Percentiles rank a stretch among this genome's conserved stretches.
These are phyloP conservation scores for Pseudozyma thailandica DNA, from an alignment of 1,284 basidiomycete species.

Conservation along the genomic window DNA sequence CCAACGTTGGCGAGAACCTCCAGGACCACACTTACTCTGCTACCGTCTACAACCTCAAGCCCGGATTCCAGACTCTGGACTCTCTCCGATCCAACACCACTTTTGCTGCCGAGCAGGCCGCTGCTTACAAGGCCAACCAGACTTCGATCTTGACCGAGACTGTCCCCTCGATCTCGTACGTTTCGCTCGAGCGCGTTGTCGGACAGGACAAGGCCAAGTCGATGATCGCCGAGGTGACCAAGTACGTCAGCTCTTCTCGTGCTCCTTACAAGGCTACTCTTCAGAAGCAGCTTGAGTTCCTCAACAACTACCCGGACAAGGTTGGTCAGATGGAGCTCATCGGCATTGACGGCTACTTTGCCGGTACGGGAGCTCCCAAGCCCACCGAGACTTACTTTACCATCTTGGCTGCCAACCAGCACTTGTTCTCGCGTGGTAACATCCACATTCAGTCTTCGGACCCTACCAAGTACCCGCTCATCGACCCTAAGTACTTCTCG, in stretches of 20 bases:
- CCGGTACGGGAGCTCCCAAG: slow-evolving; percentile 52
- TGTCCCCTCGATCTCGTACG: slow-evolving; percentile 62
- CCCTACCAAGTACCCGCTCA: slow-evolving; percentile 73
- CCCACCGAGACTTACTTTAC: slow-evolving; percentile 59
- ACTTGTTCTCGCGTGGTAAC: slow-evolving; percentile 72
- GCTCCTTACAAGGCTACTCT: slow-evolving; percentile 56
- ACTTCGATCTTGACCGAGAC: slow-evolving; percentile 56
- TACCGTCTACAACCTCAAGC: slow-evolving; percentile 58
- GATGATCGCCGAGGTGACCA: slow-evolving; percentile 43
- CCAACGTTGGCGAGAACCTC: slow-evolving; percentile 70
- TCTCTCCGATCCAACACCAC: slow-evolving; percentile 54
- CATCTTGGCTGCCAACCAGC: slow-evolving; percentile 72
- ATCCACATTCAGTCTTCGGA: slow-evolving; percentile 73
- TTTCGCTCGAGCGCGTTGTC: slow-evolving; percentile 55
- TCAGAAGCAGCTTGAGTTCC: slow-evolving; percentile 61
- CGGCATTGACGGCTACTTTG: slow-evolving; percentile 63
- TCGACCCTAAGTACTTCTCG: slow-evolving; percentile 74
- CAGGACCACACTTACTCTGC: slow-evolving; percentile 69
- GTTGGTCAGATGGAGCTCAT: slow-evolving; percentile 64
- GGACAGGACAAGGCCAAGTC: slow-evolving; percentile 40
- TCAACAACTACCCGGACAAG: slow-evolving; percentile 44
- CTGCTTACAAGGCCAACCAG: slow-evolving; percentile 52
- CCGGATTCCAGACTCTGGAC: slow-evolving; percentile 55
- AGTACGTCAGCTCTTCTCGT: slow-evolving; percentile 40
- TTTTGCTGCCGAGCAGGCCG: slow-evolving; percentile 54